A percentile compares a stretch with the other conserved stretches of the same genome.
Evolutionary conservation across 2,329 filamentous ascomycete genomes (phyloP).

Genomic region (Phaeosphaeriaceae sp.): DNA sequence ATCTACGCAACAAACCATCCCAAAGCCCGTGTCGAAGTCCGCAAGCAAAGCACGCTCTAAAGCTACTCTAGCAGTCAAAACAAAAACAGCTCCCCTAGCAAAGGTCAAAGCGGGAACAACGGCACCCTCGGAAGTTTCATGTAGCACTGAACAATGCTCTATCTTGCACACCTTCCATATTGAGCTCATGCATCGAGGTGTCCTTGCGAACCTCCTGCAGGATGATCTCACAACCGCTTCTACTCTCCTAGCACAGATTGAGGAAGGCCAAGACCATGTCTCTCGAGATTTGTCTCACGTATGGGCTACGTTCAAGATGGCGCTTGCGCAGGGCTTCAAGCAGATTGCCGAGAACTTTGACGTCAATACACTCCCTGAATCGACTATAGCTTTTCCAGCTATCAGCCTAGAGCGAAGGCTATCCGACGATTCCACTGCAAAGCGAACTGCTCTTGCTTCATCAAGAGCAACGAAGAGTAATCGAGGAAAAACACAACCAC

Average conservation of each 20-base stretch:
- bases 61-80: slow-evolving; percentile 14
- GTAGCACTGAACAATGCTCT: slow-evolving; percentile 45
- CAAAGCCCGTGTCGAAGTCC: slow-evolving; percentile 18
- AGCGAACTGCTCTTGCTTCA: slow-evolving; percentile 17
- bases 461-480: slow-evolving; percentile 17
- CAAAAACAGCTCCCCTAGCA: slow-evolving; percentile 21
- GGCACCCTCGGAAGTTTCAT: slow-evolving; percentile 10
- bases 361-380: slow-evolving; percentile 89
- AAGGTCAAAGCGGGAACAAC: slow-evolving; percentile 15
- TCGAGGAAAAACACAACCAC: slow-evolving; percentile 31
- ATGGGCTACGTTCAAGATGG: slow-evolving; percentile 70
- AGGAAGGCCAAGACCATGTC: slow-evolving; percentile 37
- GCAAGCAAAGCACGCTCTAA: slow-evolving; percentile 22
- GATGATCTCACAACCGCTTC: slow-evolving; percentile 40
- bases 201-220: slow-evolving; percentile 48
- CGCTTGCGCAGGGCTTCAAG: slow-evolving; percentile 71
- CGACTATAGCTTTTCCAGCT: slow-evolving; percentile 85
- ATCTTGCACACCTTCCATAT: slow-evolving; percentile 53
- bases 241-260: slow-evolving; percentile 33
- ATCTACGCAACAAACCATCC: neutral
- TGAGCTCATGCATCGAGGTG: slow-evolving; percentile 59
- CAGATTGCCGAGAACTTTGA: slow-evolving; percentile 80
- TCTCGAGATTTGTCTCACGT: slow-evolving; percentile 57
- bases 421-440: slow-evolving; percentile 27
- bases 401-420: slow-evolving; percentile 50